Evolutionary conservation across 345 rosid genomes (phyloP).

Genomic region (Ceriops tagal): DNA sequence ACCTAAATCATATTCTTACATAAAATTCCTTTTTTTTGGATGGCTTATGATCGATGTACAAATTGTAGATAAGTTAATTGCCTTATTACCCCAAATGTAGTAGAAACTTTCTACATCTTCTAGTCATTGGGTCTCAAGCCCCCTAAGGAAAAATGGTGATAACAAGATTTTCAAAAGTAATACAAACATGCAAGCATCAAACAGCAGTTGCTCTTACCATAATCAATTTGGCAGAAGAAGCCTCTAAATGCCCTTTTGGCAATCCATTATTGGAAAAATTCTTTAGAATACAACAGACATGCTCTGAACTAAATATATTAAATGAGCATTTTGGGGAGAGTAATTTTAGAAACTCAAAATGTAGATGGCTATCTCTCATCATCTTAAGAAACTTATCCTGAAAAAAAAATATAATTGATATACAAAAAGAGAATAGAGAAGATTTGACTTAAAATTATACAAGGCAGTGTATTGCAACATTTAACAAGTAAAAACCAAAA

Average conservation of each 20-base stretch:
- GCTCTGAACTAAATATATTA: slow-evolving; percentile 44
- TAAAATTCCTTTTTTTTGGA: too few species aligned
- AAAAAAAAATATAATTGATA: slow-evolving; percentile 17
- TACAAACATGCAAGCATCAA: not conserved
- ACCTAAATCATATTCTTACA: too few species aligned
- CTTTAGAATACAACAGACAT: slow-evolving; percentile 38
- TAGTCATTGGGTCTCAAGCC: too few species aligned
- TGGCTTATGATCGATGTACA: too few species aligned
- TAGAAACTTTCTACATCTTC: too few species aligned
- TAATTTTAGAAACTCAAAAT: slow-evolving; percentile 52
- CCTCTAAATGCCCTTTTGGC: slow-evolving; percentile 36
- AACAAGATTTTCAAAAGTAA: too few species aligned
- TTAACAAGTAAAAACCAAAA: too few species aligned
- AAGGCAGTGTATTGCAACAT: too few species aligned
- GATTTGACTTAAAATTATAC: too few species aligned
- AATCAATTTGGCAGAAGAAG: slow-evolving; percentile 59
- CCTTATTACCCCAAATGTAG: too few species aligned
- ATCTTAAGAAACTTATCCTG: slow-evolving; percentile 68
- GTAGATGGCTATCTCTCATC: slow-evolving; percentile 64
- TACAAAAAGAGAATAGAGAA: slow-evolving; percentile 5
- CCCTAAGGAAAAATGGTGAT: too few species aligned
- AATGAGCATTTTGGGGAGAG: slow-evolving; percentile 68
- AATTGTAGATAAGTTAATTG: too few species aligned
- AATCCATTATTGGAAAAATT: slow-evolving; percentile 40
- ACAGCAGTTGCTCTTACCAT: slow-evolving; percentile 46